Percentiles rank a stretch among this genome's conserved stretches.
Conservation (phyloP, 1,139 yeast genomes). For the Geotrichum phurueaensis region DNA sequence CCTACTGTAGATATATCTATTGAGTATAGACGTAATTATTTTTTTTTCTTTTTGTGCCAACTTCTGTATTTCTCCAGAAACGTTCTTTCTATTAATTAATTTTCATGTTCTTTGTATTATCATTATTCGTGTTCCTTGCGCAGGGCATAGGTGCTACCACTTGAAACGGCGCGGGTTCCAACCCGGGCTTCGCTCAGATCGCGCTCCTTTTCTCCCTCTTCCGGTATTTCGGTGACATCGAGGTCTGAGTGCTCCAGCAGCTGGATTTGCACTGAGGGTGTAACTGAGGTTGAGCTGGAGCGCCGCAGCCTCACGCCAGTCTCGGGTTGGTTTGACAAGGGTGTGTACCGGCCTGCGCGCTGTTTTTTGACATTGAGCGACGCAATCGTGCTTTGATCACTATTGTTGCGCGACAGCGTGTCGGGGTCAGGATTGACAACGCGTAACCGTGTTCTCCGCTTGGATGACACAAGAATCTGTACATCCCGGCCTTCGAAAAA, state of each 20-base stretch:
- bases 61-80: background rate
- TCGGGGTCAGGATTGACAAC: conserved; percentile 54
- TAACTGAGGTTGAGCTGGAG: background rate
- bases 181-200: conserved; percentile 7
- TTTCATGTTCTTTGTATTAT: background rate
- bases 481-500: conserved; percentile 54
- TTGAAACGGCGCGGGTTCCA: conserved; percentile 12
- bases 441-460: conserved; percentile 54
- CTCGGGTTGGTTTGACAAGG: background rate
- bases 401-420: conserved; percentile 15
- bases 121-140: background rate
- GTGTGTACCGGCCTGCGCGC: conserved; percentile 6
- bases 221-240: background rate
- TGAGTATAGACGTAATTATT: background rate
- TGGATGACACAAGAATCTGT: conserved; percentile 68
- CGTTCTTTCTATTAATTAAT: background rate
- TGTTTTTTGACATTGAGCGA: conserved; percentile 13
- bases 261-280: background rate
- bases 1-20: background rate
- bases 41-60: background rate
- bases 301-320: background rate
- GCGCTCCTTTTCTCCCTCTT: background rate
- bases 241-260: background rate
- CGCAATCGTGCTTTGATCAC: conserved; percentile 15
- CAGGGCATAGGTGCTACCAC: conserved; percentile 9